These are phyloP conservation scores for Eucalyptus sp. DNA, from an alignment of 345 rosid species.

Conservation along the genomic window DNA sequence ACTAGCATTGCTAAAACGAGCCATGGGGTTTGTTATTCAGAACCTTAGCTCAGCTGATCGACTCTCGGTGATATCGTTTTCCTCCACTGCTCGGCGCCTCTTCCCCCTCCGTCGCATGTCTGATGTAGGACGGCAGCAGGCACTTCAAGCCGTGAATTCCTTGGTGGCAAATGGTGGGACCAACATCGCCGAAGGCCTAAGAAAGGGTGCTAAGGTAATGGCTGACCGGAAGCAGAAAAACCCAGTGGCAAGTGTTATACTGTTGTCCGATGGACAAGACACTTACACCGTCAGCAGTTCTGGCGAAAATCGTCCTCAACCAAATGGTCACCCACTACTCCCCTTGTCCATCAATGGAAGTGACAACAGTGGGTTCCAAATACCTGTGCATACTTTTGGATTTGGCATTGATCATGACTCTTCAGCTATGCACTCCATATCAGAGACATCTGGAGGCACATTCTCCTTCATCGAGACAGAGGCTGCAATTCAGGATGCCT, in stretches of 20 bases:
- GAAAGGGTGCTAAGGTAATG: constrained; percentile 87
- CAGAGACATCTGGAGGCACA: constrained; percentile 86
- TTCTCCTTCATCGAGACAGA: constrained; percentile 93
- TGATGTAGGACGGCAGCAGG: constrained; percentile 60
- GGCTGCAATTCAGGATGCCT: constrained; percentile 87
- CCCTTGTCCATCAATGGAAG: constrained; percentile 49
- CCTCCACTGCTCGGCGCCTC: constrained; percentile 86
- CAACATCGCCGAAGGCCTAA: constrained; percentile 89
- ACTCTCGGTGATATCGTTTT: constrained; percentile 96
- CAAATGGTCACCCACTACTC: constrained; percentile 50
- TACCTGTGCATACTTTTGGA: constrained; percentile 90
- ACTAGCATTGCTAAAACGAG: constrained; percentile 88
- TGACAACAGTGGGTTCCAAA: constrained; percentile 48
- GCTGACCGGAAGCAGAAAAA: constrained; percentile 76
- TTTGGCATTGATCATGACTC: constrained; percentile 96
- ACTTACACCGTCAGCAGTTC: constrained; percentile 48
- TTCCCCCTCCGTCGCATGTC: constrained; percentile 78
- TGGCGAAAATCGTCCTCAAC: constrained; percentile 23
- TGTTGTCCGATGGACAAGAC: constrained; percentile 91
- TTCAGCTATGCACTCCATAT: constrained; percentile 81
- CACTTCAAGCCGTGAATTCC: constrained; percentile 86
- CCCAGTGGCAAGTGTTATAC: constrained; percentile 78
- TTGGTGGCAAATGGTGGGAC: constrained; percentile 95
- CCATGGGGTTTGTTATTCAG: constrained; percentile 98
- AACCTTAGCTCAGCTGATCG: constrained; percentile 82